Percentiles rank a stretch among this genome's conserved stretches.
Evolutionary conservation across 257 asterid species (phyloP).

Genomic region (Solanum chaucha): DNA sequence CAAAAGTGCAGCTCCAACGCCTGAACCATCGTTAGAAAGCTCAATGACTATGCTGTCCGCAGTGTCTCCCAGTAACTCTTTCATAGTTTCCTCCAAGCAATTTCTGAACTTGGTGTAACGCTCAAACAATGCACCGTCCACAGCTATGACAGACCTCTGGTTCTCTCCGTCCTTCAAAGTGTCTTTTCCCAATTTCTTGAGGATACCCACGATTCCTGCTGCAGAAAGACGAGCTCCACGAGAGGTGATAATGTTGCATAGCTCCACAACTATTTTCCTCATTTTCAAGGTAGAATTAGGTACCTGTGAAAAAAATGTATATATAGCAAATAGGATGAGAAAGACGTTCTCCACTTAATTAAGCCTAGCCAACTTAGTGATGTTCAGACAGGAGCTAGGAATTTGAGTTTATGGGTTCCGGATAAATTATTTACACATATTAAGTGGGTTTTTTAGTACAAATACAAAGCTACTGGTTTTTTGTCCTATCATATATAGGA

Average conservation of each 20-base stretch:
- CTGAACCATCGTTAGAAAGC: constrained; percentile 78
- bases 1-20: constrained; percentile 85
- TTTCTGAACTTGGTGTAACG: constrained; percentile 65
- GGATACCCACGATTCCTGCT: constrained; percentile 67
- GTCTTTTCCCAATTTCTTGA: constrained; percentile 75
- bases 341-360: background rate
- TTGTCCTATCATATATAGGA: background rate
- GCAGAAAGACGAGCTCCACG: constrained; percentile 90
- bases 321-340: background rate
- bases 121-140: constrained; percentile 74
- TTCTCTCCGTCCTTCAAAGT: constrained; percentile 31
- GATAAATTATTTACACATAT: background rate
- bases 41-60: constrained; percentile 16
- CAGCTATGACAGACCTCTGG: constrained; percentile 56
- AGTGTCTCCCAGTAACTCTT: constrained; percentile 60
- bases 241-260: constrained; percentile 59
- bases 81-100: constrained; percentile 40
- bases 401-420: background rate
- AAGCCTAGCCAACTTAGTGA: background rate
- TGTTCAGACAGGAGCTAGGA: background rate
- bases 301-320: constrained; percentile 24
- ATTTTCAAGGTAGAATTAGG: constrained; percentile 47
- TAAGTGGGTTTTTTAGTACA: background rate
- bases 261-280: constrained; percentile 46
- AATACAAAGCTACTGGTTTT: background rate